Conservation (phyloP, 164 flowering plant genomes). For the Chimonanthus salicifolius region DNA sequence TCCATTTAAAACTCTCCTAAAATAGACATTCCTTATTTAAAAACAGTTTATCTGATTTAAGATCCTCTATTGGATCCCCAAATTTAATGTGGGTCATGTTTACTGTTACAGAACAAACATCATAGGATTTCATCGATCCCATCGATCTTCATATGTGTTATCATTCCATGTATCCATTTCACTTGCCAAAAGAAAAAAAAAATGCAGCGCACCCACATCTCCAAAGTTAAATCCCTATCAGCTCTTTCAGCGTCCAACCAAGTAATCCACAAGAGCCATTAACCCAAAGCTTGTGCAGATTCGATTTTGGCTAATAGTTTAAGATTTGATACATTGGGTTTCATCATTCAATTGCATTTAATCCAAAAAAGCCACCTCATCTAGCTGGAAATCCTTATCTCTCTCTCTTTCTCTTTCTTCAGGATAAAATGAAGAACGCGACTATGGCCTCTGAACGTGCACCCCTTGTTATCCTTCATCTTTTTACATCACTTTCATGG, state of each 20-base stretch:
- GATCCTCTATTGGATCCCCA: too few relatives aligned
- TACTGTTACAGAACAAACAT: too few relatives aligned
- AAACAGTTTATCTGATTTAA: too few relatives aligned
- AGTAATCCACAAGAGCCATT: slow-evolving; percentile 16
- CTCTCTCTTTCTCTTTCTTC: not conserved
- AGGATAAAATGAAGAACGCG: slow-evolving; percentile 17
- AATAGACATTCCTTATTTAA: too few relatives aligned
- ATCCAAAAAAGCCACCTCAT: not conserved
- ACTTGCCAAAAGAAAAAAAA: slow-evolving; percentile 1
- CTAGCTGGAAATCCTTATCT: slow-evolving; percentile 27
- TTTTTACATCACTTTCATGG: slow-evolving; percentile 10
- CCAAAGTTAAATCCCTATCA: slow-evolving; percentile 13
- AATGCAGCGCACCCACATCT: not conserved
- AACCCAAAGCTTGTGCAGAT: not conserved
- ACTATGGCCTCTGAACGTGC: slow-evolving; percentile 26
- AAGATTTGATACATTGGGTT: slow-evolving; percentile 2
- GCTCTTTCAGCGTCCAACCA: slow-evolving; percentile 3
- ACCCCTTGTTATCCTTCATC: not conserved
- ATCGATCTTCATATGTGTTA: slow-evolving; percentile 7
- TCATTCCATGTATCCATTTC: slow-evolving; percentile 32
- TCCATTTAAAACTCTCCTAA: too few relatives aligned
- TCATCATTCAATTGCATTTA: not conserved
- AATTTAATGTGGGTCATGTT: too few relatives aligned
- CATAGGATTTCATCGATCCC: too few relatives aligned
- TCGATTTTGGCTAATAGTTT: slow-evolving; percentile 11